Conservation (phyloP, 2,329 filamentous ascomycete species). For the Thermothelomyces thermophilus region DNA sequence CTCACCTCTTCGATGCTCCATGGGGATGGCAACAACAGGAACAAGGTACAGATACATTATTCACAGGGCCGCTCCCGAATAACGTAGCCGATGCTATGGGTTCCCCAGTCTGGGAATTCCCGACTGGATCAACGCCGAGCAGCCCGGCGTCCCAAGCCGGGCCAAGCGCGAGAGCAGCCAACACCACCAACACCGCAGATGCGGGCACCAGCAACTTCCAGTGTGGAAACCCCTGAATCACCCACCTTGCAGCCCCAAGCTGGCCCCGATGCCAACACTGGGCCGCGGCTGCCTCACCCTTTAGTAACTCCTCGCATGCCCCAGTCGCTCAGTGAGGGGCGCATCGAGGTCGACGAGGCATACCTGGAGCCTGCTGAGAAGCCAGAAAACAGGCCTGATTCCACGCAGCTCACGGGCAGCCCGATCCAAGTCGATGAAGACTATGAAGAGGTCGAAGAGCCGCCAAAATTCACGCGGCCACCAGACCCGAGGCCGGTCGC, state of each 20-base stretch:
- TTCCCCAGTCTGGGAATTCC: not conserved
- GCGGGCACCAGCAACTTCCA: not conserved
- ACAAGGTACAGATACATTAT: not conserved
- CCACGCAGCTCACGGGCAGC: not conserved
- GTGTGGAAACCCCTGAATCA: not conserved
- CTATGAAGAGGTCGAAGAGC: not conserved
- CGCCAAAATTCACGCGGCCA: not conserved
- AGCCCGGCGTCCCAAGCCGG: not conserved
- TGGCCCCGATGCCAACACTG: conserved; percentile 13
- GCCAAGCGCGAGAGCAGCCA: conserved; percentile 2
- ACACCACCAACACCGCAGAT: not conserved
- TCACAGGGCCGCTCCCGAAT: no score
- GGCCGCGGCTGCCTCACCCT: not conserved
- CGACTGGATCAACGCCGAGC: conserved; percentile 6
- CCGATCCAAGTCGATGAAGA: no score
- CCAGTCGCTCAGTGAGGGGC: not conserved
- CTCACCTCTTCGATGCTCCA: not conserved
- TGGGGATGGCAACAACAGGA: conserved; percentile 1
- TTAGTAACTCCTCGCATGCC: not conserved
- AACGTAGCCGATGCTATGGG: no score
- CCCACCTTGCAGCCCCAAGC: conserved; percentile 6
- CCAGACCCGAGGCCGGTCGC: not conserved
- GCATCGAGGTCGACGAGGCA: conserved; percentile 6
- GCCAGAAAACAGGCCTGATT: not conserved
- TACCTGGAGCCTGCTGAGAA: not conserved